Evolutionary conservation across 208 protist species (phyloP), one percentile per base, ranked within the genome.

Genomic region (Novymonas esmeraldas): DNA sequence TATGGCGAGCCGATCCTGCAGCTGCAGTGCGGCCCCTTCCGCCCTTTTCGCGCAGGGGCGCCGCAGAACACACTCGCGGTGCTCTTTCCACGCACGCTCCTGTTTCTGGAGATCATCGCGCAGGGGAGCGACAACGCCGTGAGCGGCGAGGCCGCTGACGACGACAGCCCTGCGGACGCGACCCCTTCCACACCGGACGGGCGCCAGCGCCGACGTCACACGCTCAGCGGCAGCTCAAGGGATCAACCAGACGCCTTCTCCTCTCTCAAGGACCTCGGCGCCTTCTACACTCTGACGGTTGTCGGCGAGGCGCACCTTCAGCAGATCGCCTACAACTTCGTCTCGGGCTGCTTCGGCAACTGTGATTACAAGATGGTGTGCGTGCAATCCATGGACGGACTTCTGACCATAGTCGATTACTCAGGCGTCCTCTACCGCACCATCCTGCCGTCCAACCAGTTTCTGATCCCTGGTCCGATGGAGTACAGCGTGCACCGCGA

Each of bases 371-470:
- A 96, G 46, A 81, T 92, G 69, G 61, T 96, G 18, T 97, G 93
- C 49, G 89, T 98, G 24, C 95, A 98, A 65, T 92, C 95, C 7
- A 93, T 98, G 82, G 90, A 97, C 71, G 95, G 95, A 18, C 73
- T 84, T 29, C 70, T 96, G 13, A 92, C 83, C 28, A 81, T 98
- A 46, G 67, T 95, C 14, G 90, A 97, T 51, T 90, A 94, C 69
- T 88, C 92, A 38, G 85, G 87, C 33, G 66, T 96, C 20, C 45
- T 91, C 4, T 94, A 92, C 52, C 62, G 70, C 29, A 80, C 87
- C 29, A 85, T 91, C 66, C 60, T 97, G 10, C 90, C 91, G 2
- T 67, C 57, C 18, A 83, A 76, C 31, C 79, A 95, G 54, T 90
- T 97, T 76, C 82, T 96, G 0, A 36, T 94, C 24, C 93, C 93